Conservation (phyloP, 2,329 filamentous ascomycete genomes). For the Alternaria hordeiaustralica region DNA sequence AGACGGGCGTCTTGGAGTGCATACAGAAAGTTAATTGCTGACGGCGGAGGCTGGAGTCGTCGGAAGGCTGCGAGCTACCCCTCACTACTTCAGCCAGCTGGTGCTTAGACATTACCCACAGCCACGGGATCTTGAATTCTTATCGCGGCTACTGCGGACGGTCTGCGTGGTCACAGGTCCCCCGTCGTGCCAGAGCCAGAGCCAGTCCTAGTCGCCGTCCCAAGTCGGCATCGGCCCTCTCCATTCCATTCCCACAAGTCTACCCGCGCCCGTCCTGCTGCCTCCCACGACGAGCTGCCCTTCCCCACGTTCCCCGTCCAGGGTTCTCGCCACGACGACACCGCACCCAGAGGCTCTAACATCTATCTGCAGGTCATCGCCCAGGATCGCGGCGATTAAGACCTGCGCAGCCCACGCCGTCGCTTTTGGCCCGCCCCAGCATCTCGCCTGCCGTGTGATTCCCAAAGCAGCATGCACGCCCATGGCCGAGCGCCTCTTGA, state of each 20-base stretch:
- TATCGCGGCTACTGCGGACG: constrained; percentile 45
- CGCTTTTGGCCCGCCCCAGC: constrained; percentile 2
- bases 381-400: constrained; percentile 10
- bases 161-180: neutral
- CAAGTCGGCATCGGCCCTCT: constrained; percentile 8
- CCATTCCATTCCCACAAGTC: constrained; percentile 14
- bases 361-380: constrained; percentile 23
- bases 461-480: constrained; percentile 30
- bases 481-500: constrained; percentile 24
- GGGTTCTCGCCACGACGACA: constrained; percentile 18
- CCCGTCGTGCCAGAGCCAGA: neutral
- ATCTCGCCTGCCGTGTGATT: constrained; percentile 14
- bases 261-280: constrained; percentile 18
- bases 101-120: constrained; percentile 17
- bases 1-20: neutral
- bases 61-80: constrained; percentile 11
- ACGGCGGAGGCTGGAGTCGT: constrained; percentile 1
- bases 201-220: neutral
- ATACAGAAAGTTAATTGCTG: constrained; percentile 1
- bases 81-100: constrained; percentile 14
- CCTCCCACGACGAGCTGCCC: constrained; percentile 17
- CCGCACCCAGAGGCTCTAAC: neutral
- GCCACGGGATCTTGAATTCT: constrained; percentile 14
- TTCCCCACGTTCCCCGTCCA: constrained; percentile 23
- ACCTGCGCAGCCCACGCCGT: neutral